Percentiles rank a stretch among this genome's conserved stretches.
Evolutionary conservation across 2,329 filamentous ascomycete genomes (phyloP).

Genomic region (Alternaria incomplexa): DNA sequence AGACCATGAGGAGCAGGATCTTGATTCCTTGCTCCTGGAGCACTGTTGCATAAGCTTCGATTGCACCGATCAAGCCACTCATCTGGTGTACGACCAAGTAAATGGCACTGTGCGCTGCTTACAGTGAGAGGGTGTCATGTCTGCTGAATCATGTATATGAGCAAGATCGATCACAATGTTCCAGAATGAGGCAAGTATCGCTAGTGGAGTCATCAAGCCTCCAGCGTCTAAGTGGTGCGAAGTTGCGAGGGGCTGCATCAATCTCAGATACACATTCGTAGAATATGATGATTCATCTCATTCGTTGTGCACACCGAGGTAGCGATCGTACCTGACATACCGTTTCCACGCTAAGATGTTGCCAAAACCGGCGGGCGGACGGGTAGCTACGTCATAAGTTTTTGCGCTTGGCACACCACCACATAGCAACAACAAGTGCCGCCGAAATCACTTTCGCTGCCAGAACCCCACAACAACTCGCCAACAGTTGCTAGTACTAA

Average conservation of each 20-base stretch:
- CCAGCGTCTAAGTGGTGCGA: background rate
- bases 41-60: constrained; percentile 71
- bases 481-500: constrained; percentile 6
- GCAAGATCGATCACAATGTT: background rate
- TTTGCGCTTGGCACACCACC: constrained; percentile 31
- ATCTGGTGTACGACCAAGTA: background rate
- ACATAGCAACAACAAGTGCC: constrained; percentile 11
- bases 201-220: background rate
- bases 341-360: background rate
- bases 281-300: background rate
- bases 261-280: background rate
- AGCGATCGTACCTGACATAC: background rate
- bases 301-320: background rate
- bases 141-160: background rate
- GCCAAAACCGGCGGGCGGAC: constrained; percentile 8
- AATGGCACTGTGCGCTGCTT: background rate
- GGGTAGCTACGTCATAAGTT: constrained; percentile 41
- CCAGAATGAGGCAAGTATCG: background rate
- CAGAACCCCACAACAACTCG: constrained; percentile 16
- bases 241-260: background rate
- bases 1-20: constrained; percentile 93
- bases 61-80: background rate
- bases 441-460: constrained; percentile 5
- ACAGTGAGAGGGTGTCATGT: background rate
- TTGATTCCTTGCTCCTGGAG: constrained; percentile 97